Percentiles rank a stretch among this genome's conserved stretches.
These are phyloP conservation scores for Pseudozyma sp. DNA, from an alignment of 1,284 basidiomycete species.

Conservation along the genomic window DNA sequence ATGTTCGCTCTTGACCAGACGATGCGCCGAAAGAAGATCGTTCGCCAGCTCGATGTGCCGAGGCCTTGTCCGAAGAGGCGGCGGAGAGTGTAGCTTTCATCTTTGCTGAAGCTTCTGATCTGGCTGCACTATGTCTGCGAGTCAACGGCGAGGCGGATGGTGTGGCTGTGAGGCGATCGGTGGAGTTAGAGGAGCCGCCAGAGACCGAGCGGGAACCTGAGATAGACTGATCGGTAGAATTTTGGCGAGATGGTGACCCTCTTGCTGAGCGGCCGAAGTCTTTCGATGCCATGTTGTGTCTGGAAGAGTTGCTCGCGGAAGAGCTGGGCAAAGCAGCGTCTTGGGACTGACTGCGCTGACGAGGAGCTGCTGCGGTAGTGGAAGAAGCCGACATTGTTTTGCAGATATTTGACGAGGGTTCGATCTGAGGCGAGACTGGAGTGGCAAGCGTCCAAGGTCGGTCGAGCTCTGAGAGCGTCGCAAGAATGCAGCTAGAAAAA, in stretches of 20 bases:
- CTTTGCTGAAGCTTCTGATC: slow-evolving; percentile 46
- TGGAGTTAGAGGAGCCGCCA: slow-evolving; percentile 8
- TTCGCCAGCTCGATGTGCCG: slow-evolving; percentile 11
- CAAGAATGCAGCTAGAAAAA: too few species aligned
- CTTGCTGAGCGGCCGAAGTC: not conserved
- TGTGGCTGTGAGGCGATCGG: slow-evolving; percentile 16
- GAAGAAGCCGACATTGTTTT: slow-evolving; percentile 16
- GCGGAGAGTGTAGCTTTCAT: slow-evolving; percentile 48
- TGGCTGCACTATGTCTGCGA: slow-evolving; percentile 36
- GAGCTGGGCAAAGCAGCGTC: slow-evolving; percentile 9
- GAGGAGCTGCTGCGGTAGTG: slow-evolving; percentile 5
- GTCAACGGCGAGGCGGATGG: slow-evolving; percentile 6
- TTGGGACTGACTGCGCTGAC: slow-evolving; percentile 25
- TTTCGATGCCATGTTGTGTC: not conserved
- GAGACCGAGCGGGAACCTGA: slow-evolving; percentile 25
- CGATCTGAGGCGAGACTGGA: too few species aligned
- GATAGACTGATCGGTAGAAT: not conserved
- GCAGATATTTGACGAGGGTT: not conserved
- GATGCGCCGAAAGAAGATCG: not conserved
- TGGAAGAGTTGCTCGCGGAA: not conserved
- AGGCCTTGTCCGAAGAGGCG: slow-evolving; percentile 30
- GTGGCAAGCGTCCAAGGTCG: too few species aligned
- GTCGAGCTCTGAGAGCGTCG: too few species aligned
- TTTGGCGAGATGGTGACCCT: slow-evolving; percentile 12
- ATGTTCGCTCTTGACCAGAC: slow-evolving; percentile 3